Base-by-base conservation (phyloP, 495 filamentous ascomycete species). In the Beverwykella pulmonaria region DNA sequence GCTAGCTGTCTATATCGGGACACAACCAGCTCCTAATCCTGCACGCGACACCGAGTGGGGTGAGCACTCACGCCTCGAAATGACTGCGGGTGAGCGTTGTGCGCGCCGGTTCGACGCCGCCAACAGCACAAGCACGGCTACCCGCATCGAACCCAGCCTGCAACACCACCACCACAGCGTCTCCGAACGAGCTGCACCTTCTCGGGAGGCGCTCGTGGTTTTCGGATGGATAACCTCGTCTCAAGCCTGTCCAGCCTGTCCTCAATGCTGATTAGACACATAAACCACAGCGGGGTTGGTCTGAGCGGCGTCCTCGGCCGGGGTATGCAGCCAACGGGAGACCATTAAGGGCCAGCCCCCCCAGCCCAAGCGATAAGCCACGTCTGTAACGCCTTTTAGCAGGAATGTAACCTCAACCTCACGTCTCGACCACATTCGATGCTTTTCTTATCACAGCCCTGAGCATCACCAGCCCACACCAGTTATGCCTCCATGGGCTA, bases 11-110 rank as follows among this genome's bases (percentile, higher is more conserved):
- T 34, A 20, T 23, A 20, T 64, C 29, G 60, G 61, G 53, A 17
- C 12, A 36, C 48, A 23, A 25, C 20, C 48, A 25, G 20, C 48
- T 3, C 25, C 48, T 50, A 19, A n/a, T 17, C 22, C 59, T 25
- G 53, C 65, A 68, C 65, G 65, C 65, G 65, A 68, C 65, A 54
- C 50, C 36, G 46, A n/a, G 39, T 15, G 63, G 48, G 12, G 32
- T 44, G 55, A 58, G 48, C 30, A 10, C 26, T 4, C 30, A 1
- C 49, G 53, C 62, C 53, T 44, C 53, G 46, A 53, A 65, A 53
- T 58, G 23, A 26, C 14, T 25, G 52, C 19, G 14, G 4, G 48
- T 41, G 26, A 53, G 64, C 44, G n/a, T 54, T 22, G 60, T n/a
- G 23, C 12, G 52, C 36, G 12, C 25, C 19, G 46, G 25, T 32